Evolutionary conservation across 306 rosid genomes (phyloP), one percentile per base, ranked within the genome.

Genomic region (Malus sylvestris): DNA sequence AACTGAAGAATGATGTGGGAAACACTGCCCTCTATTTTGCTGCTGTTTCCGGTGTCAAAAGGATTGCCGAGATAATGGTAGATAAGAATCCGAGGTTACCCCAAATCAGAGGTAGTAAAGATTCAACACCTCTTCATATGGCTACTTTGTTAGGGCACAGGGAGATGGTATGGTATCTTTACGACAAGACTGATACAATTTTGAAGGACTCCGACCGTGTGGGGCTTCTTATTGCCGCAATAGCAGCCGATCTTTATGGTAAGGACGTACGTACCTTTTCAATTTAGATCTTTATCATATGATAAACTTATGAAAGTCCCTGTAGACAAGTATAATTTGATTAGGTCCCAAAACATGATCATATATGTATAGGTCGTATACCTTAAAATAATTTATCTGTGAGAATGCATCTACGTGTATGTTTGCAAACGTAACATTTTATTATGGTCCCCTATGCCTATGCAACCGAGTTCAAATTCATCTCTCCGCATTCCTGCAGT

Each of bases 11-110:
- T 69, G 73, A 69, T 27, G 73, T 69, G 20, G 59, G 40, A 9
- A 69, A 69, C 73, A 69, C 73, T 3, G 60, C 73, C 22, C 73
- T 69, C 18, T 46, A 25, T 69, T 69, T 69, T 69, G 73, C 73
- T 15, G 73, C 73, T 46, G 73, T 69, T 10, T 69, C 73, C 6
- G 73, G 73, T 46, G 18, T 46, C 42, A 69, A 69, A 69, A 69
- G 60, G 38, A 69, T 69, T n/a, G 73, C 73, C 13, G 42, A 69
- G 59, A 59, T 49, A 8, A 69, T 69, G 73, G 73, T 69, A 23
- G 23, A 46, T 25, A 27, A 27, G 12, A 69, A 69, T 16, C 60
- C 40, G 10, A 25, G 10, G 4, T 9, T 69, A 27, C 73, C 73
- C 11, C 73, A 46, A 27, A 69, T 69, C 40, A 58, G 73, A 46